phyloP scores from a whole-genome alignment of 306 rosid genomes.

The Rosa chinensis region DNA sequence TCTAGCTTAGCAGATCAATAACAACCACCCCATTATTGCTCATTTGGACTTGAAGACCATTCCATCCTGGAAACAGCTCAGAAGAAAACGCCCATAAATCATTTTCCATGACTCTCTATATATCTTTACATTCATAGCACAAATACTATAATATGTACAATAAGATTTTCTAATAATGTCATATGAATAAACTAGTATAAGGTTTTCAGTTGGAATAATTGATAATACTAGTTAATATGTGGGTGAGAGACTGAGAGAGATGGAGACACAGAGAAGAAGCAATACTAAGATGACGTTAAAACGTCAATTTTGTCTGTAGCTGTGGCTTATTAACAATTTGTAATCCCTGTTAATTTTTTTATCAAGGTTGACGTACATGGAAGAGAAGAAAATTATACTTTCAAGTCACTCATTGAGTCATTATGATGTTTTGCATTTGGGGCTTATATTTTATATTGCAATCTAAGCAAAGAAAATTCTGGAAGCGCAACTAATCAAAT shows the following conservation, averaged over 20 bases:
- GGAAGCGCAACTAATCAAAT: not conserved
- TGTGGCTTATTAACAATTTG: slow-evolving; percentile 38
- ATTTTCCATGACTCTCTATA: slow-evolving; percentile 7
- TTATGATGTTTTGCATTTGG: slow-evolving; percentile 27
- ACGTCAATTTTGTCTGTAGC: slow-evolving; percentile 49
- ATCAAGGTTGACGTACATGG: not conserved
- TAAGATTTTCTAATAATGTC: not conserved
- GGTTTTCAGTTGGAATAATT: slow-evolving; percentile 12
- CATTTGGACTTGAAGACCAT: slow-evolving; percentile 29
- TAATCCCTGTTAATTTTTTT: slow-evolving; percentile 18
- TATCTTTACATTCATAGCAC: not conserved
- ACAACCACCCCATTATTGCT: slow-evolving; percentile 29
- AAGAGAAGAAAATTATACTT: slow-evolving; percentile 39
- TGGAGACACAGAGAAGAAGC: not conserved
- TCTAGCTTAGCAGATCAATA: slow-evolving; percentile 23
- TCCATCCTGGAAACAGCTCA: slow-evolving; percentile 37
- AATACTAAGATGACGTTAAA: slow-evolving; percentile 38
- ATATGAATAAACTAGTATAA: slow-evolving; percentile 18
- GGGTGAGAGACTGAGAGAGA: slow-evolving; percentile 5
- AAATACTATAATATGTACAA: not conserved
- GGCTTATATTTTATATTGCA: slow-evolving; percentile 29
- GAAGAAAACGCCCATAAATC: slow-evolving; percentile 29
- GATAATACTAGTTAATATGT: not conserved
- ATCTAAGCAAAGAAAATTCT: slow-evolving; percentile 35
- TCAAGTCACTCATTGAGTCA: slow-evolving; percentile 54